Conservation (phyloP, 495 filamentous ascomycete genomes). For the Hamigera avellanea region DNA sequence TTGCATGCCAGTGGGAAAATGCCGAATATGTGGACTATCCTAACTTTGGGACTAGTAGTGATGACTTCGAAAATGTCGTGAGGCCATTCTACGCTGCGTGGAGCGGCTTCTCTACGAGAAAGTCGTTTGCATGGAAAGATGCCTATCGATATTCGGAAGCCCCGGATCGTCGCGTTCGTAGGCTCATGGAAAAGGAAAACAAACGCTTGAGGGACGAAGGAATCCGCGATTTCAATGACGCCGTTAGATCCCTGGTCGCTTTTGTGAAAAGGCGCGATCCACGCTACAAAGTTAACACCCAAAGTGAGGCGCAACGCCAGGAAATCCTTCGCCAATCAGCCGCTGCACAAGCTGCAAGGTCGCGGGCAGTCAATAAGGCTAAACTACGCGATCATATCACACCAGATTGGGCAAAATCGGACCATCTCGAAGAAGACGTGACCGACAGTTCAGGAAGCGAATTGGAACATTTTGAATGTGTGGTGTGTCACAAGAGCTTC, state of each 20-base stretch:
- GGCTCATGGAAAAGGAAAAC: conserved; percentile 94
- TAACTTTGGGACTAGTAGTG: conserved; percentile 59
- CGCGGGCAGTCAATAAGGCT: conserved; percentile 68
- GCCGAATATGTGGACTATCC: conserved; percentile 54
- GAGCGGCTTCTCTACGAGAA: conserved; percentile 71
- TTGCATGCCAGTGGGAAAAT: conserved; percentile 58
- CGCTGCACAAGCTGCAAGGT: conserved; percentile 72
- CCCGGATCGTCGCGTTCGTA: conserved; percentile 70
- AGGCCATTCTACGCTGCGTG: conserved; percentile 75
- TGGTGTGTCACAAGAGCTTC: conserved; percentile 85
- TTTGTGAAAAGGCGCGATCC: conserved; percentile 93
- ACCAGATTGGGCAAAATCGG: conserved; percentile 67
- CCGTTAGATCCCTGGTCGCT: conserved; percentile 72
- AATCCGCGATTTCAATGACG: conserved; percentile 82
- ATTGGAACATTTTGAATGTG: conserved; percentile 65
- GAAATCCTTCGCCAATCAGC: conserved; percentile 66
- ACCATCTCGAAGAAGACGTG: conserved; percentile 43
- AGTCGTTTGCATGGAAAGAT: conserved; percentile 85
- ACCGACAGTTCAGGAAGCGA: conserved; percentile 43
- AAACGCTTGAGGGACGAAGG: conserved; percentile 71
- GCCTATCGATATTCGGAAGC: conserved; percentile 70
- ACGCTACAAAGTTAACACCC: conserved; percentile 55
- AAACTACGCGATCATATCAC: conserved; percentile 53
- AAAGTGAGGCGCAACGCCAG: conserved; percentile 72
- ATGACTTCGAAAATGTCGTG: conserved; percentile 58